A percentile compares a stretch with the other conserved stretches of the same genome.
Evolutionary conservation across 2,329 filamentous ascomycete species (phyloP).

Genomic region (Macrophomina tecta): DNA sequence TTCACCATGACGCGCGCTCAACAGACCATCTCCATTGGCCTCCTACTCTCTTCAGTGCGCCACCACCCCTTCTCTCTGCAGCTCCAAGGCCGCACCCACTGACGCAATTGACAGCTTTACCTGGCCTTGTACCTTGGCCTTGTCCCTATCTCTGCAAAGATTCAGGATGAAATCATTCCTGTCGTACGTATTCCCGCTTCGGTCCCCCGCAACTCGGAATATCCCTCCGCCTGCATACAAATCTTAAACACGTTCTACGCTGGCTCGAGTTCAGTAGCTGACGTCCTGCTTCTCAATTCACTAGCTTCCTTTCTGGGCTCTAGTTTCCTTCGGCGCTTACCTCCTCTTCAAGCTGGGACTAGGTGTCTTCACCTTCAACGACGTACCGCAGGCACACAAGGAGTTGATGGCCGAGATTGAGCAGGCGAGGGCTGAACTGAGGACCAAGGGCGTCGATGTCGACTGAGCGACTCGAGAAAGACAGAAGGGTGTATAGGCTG

Average conservation of each 20-base stretch:
- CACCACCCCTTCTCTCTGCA: constrained; percentile 26
- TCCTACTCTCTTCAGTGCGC: constrained; percentile 86
- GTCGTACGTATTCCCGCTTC: constrained; percentile 67
- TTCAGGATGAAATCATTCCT: constrained; percentile 87
- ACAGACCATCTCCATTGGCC: constrained; percentile 86
- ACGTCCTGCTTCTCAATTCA: neutral
- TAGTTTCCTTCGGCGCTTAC: constrained; percentile 90
- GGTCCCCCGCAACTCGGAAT: neutral
- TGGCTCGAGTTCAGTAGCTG: constrained; percentile 1
- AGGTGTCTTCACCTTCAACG: constrained; percentile 95
- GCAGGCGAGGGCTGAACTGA: constrained; percentile 74
- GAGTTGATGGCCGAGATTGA: constrained; percentile 88
- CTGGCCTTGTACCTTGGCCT: constrained; percentile 84
- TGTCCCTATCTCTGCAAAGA: constrained; percentile 75
- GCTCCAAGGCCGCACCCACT: constrained; percentile 8
- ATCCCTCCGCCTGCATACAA: constrained; percentile 23
- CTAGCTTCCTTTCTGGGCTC: constrained; percentile 89
- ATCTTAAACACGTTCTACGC: neutral
- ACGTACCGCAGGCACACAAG: constrained; percentile 87
- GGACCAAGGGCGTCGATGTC: constrained; percentile 76
- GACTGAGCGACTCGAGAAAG: constrained; percentile 58
- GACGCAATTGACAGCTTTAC: constrained; percentile 70
- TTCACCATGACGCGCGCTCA: constrained; percentile 84
- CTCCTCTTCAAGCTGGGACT: constrained; percentile 90
- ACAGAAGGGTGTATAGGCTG: neutral